A percentile compares a stretch with the other conserved stretches of the same genome.
Conservation (phyloP, 768 basidiomycete species). For the Russula olivacea region DNA sequence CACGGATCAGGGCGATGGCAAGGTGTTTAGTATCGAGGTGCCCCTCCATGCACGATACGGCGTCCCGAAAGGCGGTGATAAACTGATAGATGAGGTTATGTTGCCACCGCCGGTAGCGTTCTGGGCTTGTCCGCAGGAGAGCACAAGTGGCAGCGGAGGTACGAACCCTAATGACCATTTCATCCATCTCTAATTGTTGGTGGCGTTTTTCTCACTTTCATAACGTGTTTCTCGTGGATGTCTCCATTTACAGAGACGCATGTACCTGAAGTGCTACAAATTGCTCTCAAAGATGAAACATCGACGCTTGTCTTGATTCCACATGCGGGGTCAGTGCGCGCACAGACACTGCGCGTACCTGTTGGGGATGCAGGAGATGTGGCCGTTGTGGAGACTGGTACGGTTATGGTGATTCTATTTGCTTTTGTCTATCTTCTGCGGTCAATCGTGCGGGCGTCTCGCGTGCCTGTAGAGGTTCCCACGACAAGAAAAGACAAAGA, state of each 20-base stretch:
- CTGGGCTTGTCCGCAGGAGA: slow-evolving; percentile 8
- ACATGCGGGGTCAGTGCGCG: not conserved
- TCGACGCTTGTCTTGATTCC: slow-evolving; percentile 5
- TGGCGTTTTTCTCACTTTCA: not conserved
- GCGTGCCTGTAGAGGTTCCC: not conserved
- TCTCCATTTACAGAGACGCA: not conserved
- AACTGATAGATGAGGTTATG: slow-evolving; percentile 10
- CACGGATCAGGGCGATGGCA: too few species aligned
- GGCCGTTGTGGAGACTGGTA: slow-evolving; percentile 9
- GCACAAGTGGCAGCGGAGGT: not conserved
- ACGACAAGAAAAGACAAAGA: not conserved
- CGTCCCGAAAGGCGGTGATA: not conserved
- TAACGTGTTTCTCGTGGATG: not conserved
- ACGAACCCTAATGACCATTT: not conserved
- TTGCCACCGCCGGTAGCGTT: slow-evolving; percentile 7
- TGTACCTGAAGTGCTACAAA: not conserved
- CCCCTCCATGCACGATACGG: slow-evolving; percentile 17
- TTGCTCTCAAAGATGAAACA: not conserved
- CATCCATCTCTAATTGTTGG: too few species aligned
- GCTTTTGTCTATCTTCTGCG: slow-evolving; percentile 9
- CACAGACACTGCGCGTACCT: slow-evolving; percentile 15
- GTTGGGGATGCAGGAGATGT: slow-evolving; percentile 9
- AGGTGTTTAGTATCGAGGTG: not conserved
- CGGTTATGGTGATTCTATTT: not conserved
- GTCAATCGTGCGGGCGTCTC: not conserved